A percentile compares a stretch with the other conserved stretches of the same genome.
Evolutionary conservation across 2,329 filamentous ascomycete genomes (phyloP).

Genomic region (Ophiostoma quercus): DNA sequence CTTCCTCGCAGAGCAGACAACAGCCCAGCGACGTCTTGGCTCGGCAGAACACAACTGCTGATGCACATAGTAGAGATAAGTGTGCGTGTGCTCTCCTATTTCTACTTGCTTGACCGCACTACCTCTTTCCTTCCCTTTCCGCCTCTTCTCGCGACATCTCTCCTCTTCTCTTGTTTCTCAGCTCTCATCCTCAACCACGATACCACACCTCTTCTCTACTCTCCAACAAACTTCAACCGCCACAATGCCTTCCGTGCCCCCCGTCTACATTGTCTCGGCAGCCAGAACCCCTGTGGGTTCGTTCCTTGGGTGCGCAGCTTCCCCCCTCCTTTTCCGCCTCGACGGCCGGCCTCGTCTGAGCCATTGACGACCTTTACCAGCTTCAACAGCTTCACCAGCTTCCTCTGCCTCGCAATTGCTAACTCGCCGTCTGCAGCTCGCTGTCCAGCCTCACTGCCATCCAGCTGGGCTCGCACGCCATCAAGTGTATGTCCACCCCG

Average conservation of each 20-base stretch:
- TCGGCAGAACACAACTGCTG: conserved; percentile 9
- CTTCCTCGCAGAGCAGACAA: conserved; percentile 14
- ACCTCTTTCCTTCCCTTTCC: conserved; percentile 16
- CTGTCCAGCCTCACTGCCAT: conserved; percentile 80
- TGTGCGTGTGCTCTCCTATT: background rate
- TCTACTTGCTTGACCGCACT: background rate
- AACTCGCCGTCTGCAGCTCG: conserved; percentile 54
- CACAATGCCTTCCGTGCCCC: conserved; percentile 71
- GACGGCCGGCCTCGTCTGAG: background rate
- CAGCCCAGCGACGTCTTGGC: conserved; percentile 4
- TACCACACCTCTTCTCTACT: background rate
- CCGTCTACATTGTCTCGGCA: conserved; percentile 93
- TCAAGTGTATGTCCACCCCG: conserved; percentile 66
- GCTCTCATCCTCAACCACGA: background rate
- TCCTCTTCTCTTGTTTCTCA: background rate
- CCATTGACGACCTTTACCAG: background rate
- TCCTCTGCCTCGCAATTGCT: background rate
- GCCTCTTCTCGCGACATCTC: conserved; percentile 10
- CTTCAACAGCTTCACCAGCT: background rate
- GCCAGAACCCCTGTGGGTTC: conserved; percentile 87
- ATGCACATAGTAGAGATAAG: conserved; percentile 1
- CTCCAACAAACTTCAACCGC: conserved; percentile 16
- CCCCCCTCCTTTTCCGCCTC: conserved; percentile 16
- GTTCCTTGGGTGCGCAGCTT: conserved; percentile 72
- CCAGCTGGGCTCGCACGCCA: conserved; percentile 83